A percentile compares a stretch with the other conserved stretches of the same genome.
These are phyloP conservation scores for Xylogone sp. DNA, from an alignment of 2,329 filamentous ascomycete genomes.

Conservation along the genomic window DNA sequence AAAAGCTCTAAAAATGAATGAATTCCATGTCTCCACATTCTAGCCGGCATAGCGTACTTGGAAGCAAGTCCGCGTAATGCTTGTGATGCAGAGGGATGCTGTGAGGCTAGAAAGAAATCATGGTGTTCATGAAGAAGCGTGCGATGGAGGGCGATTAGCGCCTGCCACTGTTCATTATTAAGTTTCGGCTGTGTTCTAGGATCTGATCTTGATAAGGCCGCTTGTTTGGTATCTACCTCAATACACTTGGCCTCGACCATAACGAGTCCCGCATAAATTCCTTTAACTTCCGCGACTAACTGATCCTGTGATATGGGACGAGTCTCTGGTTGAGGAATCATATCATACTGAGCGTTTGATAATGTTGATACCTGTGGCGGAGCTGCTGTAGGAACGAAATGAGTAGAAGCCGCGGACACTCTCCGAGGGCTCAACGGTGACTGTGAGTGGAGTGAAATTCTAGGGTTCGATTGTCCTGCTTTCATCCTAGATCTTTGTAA, in stretches of 20 bases:
- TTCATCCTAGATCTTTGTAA: neutral
- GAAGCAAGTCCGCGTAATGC: constrained; percentile 65
- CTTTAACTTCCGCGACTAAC: constrained; percentile 25
- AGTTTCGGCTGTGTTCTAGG: constrained; percentile 35
- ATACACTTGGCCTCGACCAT: constrained; percentile 89
- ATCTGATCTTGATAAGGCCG: constrained; percentile 39
- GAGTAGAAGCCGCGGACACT: neutral
- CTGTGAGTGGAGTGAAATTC: neutral
- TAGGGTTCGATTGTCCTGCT: neutral
- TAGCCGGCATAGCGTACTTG: constrained; percentile 86
- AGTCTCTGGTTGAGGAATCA: constrained; percentile 3
- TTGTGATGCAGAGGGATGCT: constrained; percentile 74
- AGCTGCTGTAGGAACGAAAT: neutral
- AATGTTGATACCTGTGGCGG: neutral
- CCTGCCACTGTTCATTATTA: constrained; percentile 74
- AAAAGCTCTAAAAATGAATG: constrained; percentile 79
- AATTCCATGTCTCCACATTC: constrained; percentile 90
- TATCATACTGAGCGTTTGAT: neutral
- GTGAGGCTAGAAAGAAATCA: constrained; percentile 81
- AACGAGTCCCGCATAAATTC: constrained; percentile 75
- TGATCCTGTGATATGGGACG: constrained; percentile 35
- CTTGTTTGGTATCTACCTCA: constrained; percentile 65
- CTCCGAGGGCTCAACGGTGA: neutral
- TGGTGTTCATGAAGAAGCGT: constrained; percentile 80
- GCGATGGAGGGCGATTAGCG: constrained; percentile 75